A percentile compares a stretch with the other conserved stretches of the same genome.
phyloP scores from a whole-genome alignment of 805 yeast genomes.

The Candida easanensis region DNA sequence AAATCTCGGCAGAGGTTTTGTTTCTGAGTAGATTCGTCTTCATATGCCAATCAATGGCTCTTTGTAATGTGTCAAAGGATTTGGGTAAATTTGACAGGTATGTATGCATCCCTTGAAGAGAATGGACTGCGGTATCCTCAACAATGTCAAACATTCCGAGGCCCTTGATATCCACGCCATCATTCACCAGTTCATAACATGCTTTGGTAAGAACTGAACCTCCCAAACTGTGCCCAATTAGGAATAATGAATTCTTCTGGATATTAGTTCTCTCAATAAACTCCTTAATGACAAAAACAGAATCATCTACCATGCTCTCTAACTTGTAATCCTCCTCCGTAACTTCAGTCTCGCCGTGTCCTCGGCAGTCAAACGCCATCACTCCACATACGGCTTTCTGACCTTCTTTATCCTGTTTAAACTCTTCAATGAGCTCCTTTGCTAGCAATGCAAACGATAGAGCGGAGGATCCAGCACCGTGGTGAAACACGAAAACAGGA shows the following conservation, averaged over 20 bases:
- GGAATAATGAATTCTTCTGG: slow-evolving; percentile 37
- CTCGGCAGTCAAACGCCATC: slow-evolving; percentile 76
- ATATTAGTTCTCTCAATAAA: slow-evolving; percentile 30
- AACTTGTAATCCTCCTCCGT: slow-evolving; percentile 38
- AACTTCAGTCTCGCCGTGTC: slow-evolving; percentile 64
- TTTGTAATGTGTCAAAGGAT: slow-evolving; percentile 46
- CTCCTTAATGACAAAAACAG: slow-evolving; percentile 41
- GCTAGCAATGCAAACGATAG: slow-evolving; percentile 66
- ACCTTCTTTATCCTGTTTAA: slow-evolving; percentile 16
- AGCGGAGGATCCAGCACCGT: slow-evolving; percentile 94
- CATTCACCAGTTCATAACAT: slow-evolving; percentile 27
- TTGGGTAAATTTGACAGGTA: slow-evolving; percentile 67
- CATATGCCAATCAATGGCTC: slow-evolving; percentile 85
- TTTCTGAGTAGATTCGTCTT: slow-evolving; percentile 49
- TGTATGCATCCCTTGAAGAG: slow-evolving; percentile 63
- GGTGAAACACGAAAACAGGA: slow-evolving; percentile 76
- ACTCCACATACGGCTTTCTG: slow-evolving; percentile 51
- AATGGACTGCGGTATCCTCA: slow-evolving; percentile 82
- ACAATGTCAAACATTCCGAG: slow-evolving; percentile 85
- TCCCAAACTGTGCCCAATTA: slow-evolving; percentile 91
- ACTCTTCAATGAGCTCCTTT: slow-evolving; percentile 30
- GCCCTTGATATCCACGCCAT: slow-evolving; percentile 48
- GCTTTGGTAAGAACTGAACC: slow-evolving; percentile 76
- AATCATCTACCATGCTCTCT: slow-evolving; percentile 56
- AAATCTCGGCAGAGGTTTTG: slow-evolving; percentile 59